Evolutionary conservation across 2,329 filamentous ascomycete species (phyloP).

Genomic region (Emergomyces orientalis): DNA sequence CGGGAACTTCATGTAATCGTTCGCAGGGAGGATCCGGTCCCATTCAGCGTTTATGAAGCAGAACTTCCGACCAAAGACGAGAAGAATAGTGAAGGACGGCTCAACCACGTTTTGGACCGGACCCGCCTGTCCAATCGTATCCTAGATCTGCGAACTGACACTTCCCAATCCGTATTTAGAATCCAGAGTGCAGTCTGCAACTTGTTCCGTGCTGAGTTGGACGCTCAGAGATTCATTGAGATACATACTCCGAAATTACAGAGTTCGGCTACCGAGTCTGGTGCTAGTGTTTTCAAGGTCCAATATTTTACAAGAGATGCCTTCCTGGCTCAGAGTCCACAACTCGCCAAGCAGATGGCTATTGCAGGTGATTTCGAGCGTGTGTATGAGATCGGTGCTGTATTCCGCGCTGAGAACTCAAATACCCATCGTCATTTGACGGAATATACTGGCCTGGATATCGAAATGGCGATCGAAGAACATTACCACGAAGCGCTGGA

Average conservation of each 20-base stretch:
- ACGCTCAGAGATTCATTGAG: constrained; percentile 72
- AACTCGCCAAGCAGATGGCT: constrained; percentile 86
- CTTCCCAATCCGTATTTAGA: constrained; percentile 79
- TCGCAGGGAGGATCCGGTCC: constrained; percentile 51
- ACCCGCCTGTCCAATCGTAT: constrained; percentile 70
- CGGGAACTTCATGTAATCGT: constrained; percentile 55
- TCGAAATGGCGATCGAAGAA: constrained; percentile 84
- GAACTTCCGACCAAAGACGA: constrained; percentile 52
- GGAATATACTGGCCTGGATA: constrained; percentile 84
- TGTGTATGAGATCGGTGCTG: constrained; percentile 81
- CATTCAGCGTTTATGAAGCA: constrained; percentile 62
- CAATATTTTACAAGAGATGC: constrained; percentile 84
- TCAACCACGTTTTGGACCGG: constrained; percentile 58
- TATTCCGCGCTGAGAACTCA: constrained; percentile 90
- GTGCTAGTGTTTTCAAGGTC: constrained; percentile 81
- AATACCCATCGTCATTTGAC: constrained; percentile 92
- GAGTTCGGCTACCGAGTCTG: constrained; percentile 81
- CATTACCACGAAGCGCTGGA: constrained; percentile 83
- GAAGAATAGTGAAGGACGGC: constrained; percentile 46
- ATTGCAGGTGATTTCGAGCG: constrained; percentile 81
- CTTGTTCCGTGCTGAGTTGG: constrained; percentile 67
- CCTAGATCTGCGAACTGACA: constrained; percentile 74
- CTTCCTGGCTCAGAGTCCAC: constrained; percentile 84
- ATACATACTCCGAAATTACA: constrained; percentile 92
- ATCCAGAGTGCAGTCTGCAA: constrained; percentile 73